Base-by-base conservation (phyloP, 257 asterid species). In the Ehretia macrophylla region DNA sequence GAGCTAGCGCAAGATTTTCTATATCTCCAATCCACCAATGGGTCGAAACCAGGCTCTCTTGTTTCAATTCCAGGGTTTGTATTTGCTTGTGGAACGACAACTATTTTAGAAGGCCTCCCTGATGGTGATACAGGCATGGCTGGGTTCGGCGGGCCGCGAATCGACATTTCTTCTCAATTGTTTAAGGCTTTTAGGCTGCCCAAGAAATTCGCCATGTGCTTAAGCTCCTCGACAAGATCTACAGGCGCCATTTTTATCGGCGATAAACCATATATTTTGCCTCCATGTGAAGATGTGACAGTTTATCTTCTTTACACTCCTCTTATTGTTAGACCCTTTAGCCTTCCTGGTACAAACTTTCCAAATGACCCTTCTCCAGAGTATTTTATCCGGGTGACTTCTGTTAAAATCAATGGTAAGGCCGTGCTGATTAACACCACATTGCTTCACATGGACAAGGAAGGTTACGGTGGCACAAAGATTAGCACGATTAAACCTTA, bases 1-100 rank as follows among this genome's bases (percentile, higher is more conserved):
- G 77, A 72, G 51, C 66, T 79, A 44, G 77, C 66, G 0, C 70
- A 75, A 4, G 81, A 79, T 58, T 70, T 52, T 48, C 13, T 64
- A 0, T 73, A 67, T 45, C 53, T 78, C 35, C 65, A 63, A 11
- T 68, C 78, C 14, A 68, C 78, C 5, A 66, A 65, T 42, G 78
- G 81, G 17, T 64, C 72, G 8, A 79, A 60, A 17, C 77, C 68
- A 0, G 82, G 82, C 21, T 70, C 45, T n/a, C 5, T 61, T 32
- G 68, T 72, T 32, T 56, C 63, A 27, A 35, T 67, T 6, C 68
- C 70, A 9, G 49, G 51, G 4, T 17, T 66, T 16, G 17, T 72
- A 18, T 72, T 76, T 18, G 68, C 79, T 16, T 73, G 74, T 51
- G 82, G 82, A 21, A 63, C 62, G 10, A 50, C 51, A 0, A 51